Conservation (phyloP, 2,329 filamentous ascomycete species). For the Trichophyton schoenleinii region DNA sequence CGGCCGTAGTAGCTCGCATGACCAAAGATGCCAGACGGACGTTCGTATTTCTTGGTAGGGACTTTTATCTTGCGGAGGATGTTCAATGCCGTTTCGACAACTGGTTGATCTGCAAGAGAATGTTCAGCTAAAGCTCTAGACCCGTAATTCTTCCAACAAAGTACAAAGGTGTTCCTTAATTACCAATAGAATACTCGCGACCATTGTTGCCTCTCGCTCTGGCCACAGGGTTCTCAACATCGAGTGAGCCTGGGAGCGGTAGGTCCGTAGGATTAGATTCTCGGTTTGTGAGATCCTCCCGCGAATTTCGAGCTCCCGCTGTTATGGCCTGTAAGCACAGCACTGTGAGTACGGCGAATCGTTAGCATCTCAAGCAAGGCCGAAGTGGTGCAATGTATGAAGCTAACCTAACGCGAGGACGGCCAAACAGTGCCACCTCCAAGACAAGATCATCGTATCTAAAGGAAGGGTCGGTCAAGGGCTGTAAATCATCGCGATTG, state of each 20-base stretch:
- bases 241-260: neutral
- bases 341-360: constrained; percentile 3
- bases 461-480: neutral
- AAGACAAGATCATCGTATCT: constrained; percentile 12
- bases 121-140: neutral
- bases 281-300: neutral
- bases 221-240: neutral
- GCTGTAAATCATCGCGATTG: constrained; percentile 6
- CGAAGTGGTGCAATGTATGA: neutral
- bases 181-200: neutral
- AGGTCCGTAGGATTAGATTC: neutral
- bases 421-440: constrained; percentile 13
- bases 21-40: constrained; percentile 47
- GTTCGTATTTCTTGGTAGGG: constrained; percentile 21
- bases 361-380: neutral
- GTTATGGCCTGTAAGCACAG: constrained; percentile 7
- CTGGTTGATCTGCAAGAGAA: constrained; percentile 12
- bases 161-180: neutral
- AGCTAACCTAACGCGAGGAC: constrained; percentile 11
- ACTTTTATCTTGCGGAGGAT: constrained; percentile 12
- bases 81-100: constrained; percentile 13
- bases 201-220: neutral
- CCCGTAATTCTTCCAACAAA: neutral
- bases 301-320: constrained; percentile 4
- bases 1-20: constrained; percentile 49